Conservation (phyloP, 805 yeast species). For the Cyberlindnera bimundalis region DNA sequence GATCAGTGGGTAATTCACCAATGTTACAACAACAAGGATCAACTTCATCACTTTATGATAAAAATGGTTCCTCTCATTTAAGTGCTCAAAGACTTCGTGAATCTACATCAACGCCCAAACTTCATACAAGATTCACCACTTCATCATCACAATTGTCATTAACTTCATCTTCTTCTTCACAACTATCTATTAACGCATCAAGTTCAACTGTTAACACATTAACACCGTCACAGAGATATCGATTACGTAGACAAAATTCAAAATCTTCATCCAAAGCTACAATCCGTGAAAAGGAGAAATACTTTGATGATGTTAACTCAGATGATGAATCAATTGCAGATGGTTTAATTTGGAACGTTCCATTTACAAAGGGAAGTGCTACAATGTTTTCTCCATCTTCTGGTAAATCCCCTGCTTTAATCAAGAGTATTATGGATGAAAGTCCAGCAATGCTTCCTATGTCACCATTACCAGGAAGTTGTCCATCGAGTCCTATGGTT, state of each 20-base stretch:
- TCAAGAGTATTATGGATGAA: slow-evolving; percentile 23
- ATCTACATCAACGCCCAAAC: slow-evolving; percentile 11
- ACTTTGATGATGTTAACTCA: slow-evolving; percentile 36
- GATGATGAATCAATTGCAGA: slow-evolving; percentile 35
- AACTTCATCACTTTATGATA: slow-evolving; percentile 4
- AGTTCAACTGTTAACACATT: slow-evolving; percentile 23
- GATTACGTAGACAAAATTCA: slow-evolving; percentile 37
- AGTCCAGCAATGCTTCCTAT: slow-evolving; percentile 36
- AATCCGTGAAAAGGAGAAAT: slow-evolving; percentile 34
- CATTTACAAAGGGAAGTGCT: slow-evolving; percentile 37
- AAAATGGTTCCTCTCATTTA: neutral
- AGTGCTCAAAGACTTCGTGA: slow-evolving; percentile 8
- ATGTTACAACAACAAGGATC: slow-evolving; percentile 6
- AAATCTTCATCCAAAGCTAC: slow-evolving; percentile 32
- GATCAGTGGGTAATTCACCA: slow-evolving; percentile 21
- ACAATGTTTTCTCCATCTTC: slow-evolving; percentile 23
- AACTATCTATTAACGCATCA: slow-evolving; percentile 3
- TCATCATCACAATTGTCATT: neutral
- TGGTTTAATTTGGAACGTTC: slow-evolving; percentile 49
- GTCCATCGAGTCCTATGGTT: slow-evolving; percentile 6
- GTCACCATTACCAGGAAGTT: slow-evolving; percentile 46
- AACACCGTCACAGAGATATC: slow-evolving; percentile 42
- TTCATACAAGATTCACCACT: neutral
- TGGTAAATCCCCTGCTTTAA: slow-evolving; percentile 24
- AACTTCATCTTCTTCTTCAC: neutral